Percentiles rank a stretch among this genome's conserved stretches.
Evolutionary conservation across 768 basidiomycete species (phyloP).

Genomic region (Floccularia luteovirens): DNA sequence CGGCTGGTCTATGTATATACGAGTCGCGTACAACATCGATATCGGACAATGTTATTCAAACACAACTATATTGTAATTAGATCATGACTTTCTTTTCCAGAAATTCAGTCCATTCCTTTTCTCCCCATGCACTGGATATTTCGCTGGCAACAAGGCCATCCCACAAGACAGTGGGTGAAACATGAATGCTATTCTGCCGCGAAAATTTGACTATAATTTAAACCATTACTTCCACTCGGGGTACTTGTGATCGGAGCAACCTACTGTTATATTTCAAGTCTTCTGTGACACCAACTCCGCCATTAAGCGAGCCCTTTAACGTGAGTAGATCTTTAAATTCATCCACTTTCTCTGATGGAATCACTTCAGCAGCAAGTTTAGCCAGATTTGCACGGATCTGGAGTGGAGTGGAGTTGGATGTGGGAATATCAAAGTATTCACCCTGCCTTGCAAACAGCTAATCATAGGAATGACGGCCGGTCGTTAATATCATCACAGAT

Average conservation of each 20-base stretch:
- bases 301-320: constrained; percentile 62
- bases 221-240: no score
- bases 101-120: constrained; percentile 76
- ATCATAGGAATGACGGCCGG: neutral
- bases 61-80: no score
- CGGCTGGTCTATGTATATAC: no score
- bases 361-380: constrained; percentile 43
- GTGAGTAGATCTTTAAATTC: constrained; percentile 56
- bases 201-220: constrained; percentile 85
- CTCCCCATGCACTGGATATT: constrained; percentile 76
- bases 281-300: constrained; percentile 75
- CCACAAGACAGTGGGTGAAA: constrained; percentile 78
- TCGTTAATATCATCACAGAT: neutral
- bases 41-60: no score
- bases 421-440: constrained; percentile 76
- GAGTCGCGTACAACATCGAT: no score
- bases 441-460: constrained; percentile 73
- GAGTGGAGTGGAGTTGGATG: constrained; percentile 55
- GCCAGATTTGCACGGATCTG: constrained; percentile 74
- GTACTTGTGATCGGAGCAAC: no score
- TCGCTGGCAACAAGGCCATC: constrained; percentile 69
- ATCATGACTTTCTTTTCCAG: constrained; percentile 48
- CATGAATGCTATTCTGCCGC: constrained; percentile 88
- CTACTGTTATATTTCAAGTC: constrained; percentile 86
- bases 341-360: constrained; percentile 40